Base-by-base conservation (phyloP, 305 asterid genomes). In the Plantago coronopus region DNA sequence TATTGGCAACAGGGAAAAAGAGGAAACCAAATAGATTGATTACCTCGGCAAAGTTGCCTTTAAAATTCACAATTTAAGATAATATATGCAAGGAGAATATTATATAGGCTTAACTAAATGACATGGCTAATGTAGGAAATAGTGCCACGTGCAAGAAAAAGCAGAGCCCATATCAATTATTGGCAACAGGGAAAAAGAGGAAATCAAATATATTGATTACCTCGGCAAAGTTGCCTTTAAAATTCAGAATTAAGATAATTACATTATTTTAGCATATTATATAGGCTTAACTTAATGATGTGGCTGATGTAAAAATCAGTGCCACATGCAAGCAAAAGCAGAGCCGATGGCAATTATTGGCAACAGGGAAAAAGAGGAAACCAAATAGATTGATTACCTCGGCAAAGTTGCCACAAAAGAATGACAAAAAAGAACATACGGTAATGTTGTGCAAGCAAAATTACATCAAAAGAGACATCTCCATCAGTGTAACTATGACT, bases 401-500 rank as follows among this genome's bases (percentile, higher is more conserved):
- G 68, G 74, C 78, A 68, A 72, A 59, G 74, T 73, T 73, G 78
- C 71, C 64, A 14, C 63, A 25, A 17, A 14, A 40, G 15, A 10
- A 22, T 1, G 12, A 49, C 16, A 12, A 7, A n/a, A n/a, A n/a
- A n/a, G n/a, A n/a, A n/a, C n/a, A n/a, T n/a, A n/a, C n/a, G n/a
- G n/a, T n/a, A n/a, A n/a, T n/a, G 51, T n/a, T 46, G 8, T 14
- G 23, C 54, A 48, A 48, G 54, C 54, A 11, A 20, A 49, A 13
- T 46, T 46, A 1, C 17, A 43, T 55, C 34, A 62, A 54, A 45
- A 19, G 57, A 51, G 74, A 73, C 17, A 46, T 65, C 70, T 64
- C 85, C 69, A 79, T 81, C 87, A 86, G 87, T 66, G 86, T 83
- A 83, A 83, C 88, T 83, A 86, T 81, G 95, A 86, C 86, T 69